A percentile compares a stretch with the other conserved stretches of the same genome.
These are phyloP conservation scores for Puccinellia tenuiflora DNA, from an alignment of 176 grass and related monocot species.

Conservation along the genomic window DNA sequence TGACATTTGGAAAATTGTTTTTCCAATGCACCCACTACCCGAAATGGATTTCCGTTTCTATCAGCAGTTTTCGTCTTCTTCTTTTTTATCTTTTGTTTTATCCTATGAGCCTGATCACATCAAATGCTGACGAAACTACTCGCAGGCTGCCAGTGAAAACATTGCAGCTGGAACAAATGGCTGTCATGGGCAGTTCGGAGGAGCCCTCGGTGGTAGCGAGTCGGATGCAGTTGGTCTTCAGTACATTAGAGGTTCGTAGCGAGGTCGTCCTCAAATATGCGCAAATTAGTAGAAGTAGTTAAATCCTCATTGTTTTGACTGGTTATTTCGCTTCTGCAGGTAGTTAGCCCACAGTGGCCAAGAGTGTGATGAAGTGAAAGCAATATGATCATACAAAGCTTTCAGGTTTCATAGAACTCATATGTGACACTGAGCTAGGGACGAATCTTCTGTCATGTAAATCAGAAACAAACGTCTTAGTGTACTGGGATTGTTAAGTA, in stretches of 20 bases:
- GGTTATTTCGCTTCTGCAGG: conserved; percentile 40
- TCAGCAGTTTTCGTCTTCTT: not conserved
- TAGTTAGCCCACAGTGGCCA: conserved; percentile 97
- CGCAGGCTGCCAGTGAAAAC: conserved; percentile 92
- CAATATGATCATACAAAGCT: not conserved
- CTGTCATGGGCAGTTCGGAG: conserved; percentile 71
- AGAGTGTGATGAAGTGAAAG: conserved; percentile 44
- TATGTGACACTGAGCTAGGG: not conserved
- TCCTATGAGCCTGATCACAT: not conserved
- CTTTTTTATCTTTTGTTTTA: not conserved
- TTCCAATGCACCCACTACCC: too few species aligned
- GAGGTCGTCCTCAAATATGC: too few species aligned
- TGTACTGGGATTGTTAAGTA: not conserved
- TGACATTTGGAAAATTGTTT: too few species aligned
- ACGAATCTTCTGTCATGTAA: not conserved
- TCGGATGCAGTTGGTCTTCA: conserved; percentile 92
- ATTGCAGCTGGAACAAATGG: conserved; percentile 89
- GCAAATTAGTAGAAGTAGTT: not conserved
- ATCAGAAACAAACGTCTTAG: not conserved
- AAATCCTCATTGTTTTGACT: not conserved
- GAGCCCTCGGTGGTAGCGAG: conserved; percentile 83
- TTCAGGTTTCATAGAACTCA: not conserved
- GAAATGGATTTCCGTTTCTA: too few species aligned
- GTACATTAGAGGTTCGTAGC: conserved; percentile 80
- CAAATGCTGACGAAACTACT: conserved; percentile 12